Evolutionary conservation across 257 asterid genomes (phyloP), one percentile per base, ranked within the genome.

Genomic region (Nicotiana benthamiana): DNA sequence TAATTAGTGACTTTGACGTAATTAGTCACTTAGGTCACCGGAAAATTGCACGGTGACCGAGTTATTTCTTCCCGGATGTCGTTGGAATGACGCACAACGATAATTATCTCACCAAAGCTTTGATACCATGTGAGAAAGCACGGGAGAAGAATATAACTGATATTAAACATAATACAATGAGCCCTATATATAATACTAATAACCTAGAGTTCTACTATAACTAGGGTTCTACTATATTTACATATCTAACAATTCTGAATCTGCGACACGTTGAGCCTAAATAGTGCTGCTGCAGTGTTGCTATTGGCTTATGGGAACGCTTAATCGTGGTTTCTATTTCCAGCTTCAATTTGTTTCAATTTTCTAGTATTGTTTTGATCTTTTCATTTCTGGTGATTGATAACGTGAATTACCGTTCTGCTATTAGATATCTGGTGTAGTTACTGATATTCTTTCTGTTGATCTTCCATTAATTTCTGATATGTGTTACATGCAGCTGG

Each of bases 401-500:
- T 6, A 22, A 64, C 13, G 18, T 64, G 72, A 65, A 46, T 9
- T 24, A 74, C 16, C 4, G 26, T 24, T 15, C 16, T 74, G 60
- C 78, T 24, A 24, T 74, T 48, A 24, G 40, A 74, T 74, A 74
- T 74, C 61, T 74, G 26, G 43, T 24, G 78, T 74, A 74, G 24
- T 24, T 60, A 26, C 46, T 12, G 54, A 48, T 32, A 5, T 72
- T 24, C 22, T 75, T 72, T 83, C 75, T 24, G 80, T 80, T 81
- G 67, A 70, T 77, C 52, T 79, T 66, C 59, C 30, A 13, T 11
- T 34, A 40, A 79, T 27, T 22, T 63, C 20, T 77, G 54, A 28
- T 62, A 40, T 79, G 63, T 80, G 32, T 80, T 80, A 36, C 83
- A 66, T 9, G 89, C 94, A 93, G 99, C 97, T 82, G 97, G 98